phyloP scores from a whole-genome alignment of 116 monocot species.

The Papilionanthe hybrid region DNA sequence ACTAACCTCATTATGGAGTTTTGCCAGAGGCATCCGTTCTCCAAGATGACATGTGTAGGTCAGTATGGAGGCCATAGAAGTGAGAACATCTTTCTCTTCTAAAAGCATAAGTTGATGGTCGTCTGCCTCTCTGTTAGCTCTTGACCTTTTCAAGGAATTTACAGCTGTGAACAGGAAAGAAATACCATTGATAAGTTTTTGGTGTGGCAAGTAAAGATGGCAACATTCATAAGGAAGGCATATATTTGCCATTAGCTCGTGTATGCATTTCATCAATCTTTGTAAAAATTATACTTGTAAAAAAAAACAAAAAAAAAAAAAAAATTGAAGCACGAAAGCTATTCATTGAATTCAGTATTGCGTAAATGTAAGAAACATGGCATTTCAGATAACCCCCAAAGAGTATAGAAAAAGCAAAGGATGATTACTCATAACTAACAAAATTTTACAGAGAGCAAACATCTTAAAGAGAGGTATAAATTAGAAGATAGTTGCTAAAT shows the following conservation, averaged over 20 bases:
- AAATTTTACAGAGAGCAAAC: too few species aligned
- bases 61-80: conserved; percentile 31
- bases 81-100: conserved; percentile 45
- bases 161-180: conserved; percentile 14
- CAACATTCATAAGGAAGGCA: not conserved
- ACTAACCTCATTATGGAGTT: conserved; percentile 36
- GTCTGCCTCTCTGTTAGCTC: conserved; percentile 25
- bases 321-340: not conserved
- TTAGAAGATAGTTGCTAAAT: too few species aligned
- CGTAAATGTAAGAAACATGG: too few species aligned
- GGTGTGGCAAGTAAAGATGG: not conserved
- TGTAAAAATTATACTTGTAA: not conserved
- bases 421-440: too few species aligned
- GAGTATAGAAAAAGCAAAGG: too few species aligned
- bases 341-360: too few species aligned
- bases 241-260: not conserved
- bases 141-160: conserved; percentile 20
- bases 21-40: conserved; percentile 36
- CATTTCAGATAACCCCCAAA: too few species aligned
- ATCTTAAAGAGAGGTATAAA: too few species aligned
- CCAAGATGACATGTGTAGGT: conserved; percentile 29
- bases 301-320: too few species aligned
- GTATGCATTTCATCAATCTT: not conserved
- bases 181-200: conserved; percentile 1
- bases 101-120: conserved; percentile 23